Base-by-base conservation (phyloP, 2,329 filamentous ascomycete species). In the Tolypocladium pustulatum region DNA sequence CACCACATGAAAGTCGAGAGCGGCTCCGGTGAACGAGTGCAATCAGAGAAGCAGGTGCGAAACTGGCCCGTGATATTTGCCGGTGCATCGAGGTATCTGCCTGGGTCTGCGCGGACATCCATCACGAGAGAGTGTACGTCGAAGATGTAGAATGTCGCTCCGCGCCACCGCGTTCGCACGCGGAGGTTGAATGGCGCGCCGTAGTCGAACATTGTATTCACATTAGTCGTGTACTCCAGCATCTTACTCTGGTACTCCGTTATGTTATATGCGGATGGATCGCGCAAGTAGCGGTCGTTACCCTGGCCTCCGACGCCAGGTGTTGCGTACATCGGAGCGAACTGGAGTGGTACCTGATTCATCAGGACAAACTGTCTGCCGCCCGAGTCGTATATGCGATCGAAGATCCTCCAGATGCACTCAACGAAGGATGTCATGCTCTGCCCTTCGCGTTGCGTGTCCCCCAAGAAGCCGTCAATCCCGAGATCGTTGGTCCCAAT, bases 401-500 rank as follows among this genome's bases (percentile, higher is more conserved):
- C 82, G 55, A 91, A 79, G 1, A 81, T 77, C 8, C 76, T 68
- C 75, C 86, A 91, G 1, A 90, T 76, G 67, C 89, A 92, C 61
- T 86, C 81, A 3, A 85, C 78, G 66, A 86, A 91, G 66, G 86
- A 80, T 1, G 78, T 75, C 7, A 91, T 78, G 2, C 81, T 86
- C 30, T 83, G 84, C 15, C 79, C 81, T 0, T 74, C 65, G 5
- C 79, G 71, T 67, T 90, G 85, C 30, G 76, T 78, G 67, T 90
- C 86, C 5, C 80, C 83, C 37, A 92, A 69, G 67, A 91, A 87
- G 10, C 81, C 86, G 56, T 78, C 72, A 59, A 76, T 78, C 27
- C 89, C 88, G 12, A 93, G 75, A 66, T 94, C 89, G 67, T 93
- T 93, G 30, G 88, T 91, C 3, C 89, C 89, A 65, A 92, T 91